phyloP scores from a whole-genome alignment of 768 basidiomycete genomes.

The Nevesoporus exiguus region DNA sequence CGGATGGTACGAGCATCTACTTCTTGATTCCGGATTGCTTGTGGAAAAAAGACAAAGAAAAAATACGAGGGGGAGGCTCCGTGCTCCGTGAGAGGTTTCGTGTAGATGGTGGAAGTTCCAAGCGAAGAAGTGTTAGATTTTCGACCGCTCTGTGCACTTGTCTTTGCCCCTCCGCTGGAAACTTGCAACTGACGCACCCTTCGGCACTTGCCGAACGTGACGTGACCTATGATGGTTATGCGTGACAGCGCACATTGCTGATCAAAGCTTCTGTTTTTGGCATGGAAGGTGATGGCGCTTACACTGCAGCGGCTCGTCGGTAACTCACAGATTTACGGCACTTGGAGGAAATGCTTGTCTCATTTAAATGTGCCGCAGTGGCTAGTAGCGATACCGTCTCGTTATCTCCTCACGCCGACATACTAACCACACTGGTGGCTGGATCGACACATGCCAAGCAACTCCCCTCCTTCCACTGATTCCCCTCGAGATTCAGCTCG shows the following conservation, averaged over 20 bases:
- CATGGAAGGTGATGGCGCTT: slow-evolving; percentile 9
- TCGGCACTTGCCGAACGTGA: slow-evolving; percentile 28
- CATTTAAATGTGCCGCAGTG: slow-evolving; percentile 17
- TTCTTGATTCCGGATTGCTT: background rate
- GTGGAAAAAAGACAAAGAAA: slow-evolving; percentile 9
- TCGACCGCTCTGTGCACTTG: slow-evolving; percentile 18
- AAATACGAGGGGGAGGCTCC: background rate
- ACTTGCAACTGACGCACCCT: slow-evolving; percentile 17
- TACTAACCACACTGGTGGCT: no score
- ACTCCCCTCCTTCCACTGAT: slow-evolving; percentile 11
- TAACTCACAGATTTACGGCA: slow-evolving; percentile 25
- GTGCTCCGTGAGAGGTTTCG: slow-evolving; percentile 10
- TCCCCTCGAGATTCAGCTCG: slow-evolving; percentile 16
- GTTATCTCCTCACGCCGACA: background rate
- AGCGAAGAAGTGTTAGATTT: slow-evolving; percentile 31
- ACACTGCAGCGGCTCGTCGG: background rate
- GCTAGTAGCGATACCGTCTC: background rate
- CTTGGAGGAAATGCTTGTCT: background rate
- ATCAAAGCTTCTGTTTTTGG: slow-evolving; percentile 25
- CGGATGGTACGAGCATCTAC: background rate
- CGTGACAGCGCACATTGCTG: slow-evolving; percentile 14
- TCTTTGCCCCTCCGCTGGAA: slow-evolving; percentile 22
- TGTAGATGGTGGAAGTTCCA: slow-evolving; percentile 33
- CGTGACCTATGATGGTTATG: slow-evolving; percentile 14
- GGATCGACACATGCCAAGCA: slow-evolving; percentile 27